Base-by-base conservation (phyloP, 306 rosid species). In the Lotus japonicus region DNA sequence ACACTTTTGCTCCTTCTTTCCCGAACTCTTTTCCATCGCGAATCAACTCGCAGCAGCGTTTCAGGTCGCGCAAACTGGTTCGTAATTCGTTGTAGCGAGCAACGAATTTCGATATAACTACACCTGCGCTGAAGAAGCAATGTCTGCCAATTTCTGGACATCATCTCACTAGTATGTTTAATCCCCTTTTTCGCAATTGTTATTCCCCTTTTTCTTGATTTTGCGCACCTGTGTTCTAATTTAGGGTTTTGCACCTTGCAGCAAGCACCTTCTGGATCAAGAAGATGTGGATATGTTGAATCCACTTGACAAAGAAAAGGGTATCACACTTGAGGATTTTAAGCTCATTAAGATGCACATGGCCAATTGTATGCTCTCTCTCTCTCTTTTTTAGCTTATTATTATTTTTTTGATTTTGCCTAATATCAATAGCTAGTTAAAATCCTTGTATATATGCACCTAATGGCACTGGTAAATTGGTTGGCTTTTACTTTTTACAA, bases 91-190 rank as follows among this genome's bases (percentile, higher is more conserved):
- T 26, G 33, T 3, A 26, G 33, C 33, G 33, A n/a, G 33, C 33
- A 26, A 5, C 33, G 33, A 26, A 26, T 26, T 26, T n/a, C 33
- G 33, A 5, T 5, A 26, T 1, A 2, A 26, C 33, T 26, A 5
- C 33, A 1, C 14, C 35, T 70, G 73, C 62, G 19, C 56, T 11
- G 78, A 36, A 62, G 68, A 70, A 67, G 19, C 41, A 8, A 92
- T 88, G 98, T 91, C 97, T 62, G 85, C 97, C 46, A 89, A 89
- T 86, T 92, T 89, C 84, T 92, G 98, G 98, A 66, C 96, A 36
- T 92, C 97, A 3, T 90, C 98, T 53, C 98, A 92, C 84, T 79
- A 43, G 98, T 92, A 81, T 38, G 86, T 66, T 70, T 73, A 5
- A 10, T 42, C 39, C 16, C 14, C 35, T 63, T 21, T n/a, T 21